Conservation (phyloP, 306 rosid genomes). For the Dicorynia guianensis region DNA sequence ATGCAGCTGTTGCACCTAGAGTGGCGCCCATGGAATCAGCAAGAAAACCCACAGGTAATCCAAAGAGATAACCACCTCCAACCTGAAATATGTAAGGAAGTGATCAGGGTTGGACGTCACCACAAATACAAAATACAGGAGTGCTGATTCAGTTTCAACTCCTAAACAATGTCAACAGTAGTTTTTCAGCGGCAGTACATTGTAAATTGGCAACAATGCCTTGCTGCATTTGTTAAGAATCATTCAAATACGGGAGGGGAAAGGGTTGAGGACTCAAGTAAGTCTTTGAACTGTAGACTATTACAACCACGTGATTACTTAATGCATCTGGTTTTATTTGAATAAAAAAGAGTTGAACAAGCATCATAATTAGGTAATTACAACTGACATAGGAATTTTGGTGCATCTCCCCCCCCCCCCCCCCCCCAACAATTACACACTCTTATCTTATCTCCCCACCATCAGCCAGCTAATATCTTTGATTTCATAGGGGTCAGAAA, state of each 20-base stretch:
- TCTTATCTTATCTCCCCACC: no score
- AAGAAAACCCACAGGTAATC: constrained; percentile 62
- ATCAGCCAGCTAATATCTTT: no score
- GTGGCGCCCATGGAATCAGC: constrained; percentile 71
- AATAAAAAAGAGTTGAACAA: no score
- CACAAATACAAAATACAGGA: background rate
- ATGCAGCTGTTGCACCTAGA: constrained; percentile 64
- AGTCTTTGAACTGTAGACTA: background rate
- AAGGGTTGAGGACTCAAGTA: no score
- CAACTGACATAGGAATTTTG: no score
- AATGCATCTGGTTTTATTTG: background rate
- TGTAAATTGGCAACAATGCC: background rate
- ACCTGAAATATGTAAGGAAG: constrained; percentile 46
- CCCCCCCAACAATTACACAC: no score
- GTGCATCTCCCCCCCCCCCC: no score
- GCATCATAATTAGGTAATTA: no score
- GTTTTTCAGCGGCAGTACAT: no score
- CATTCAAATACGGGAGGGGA: background rate
- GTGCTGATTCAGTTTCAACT: background rate
- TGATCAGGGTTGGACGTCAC: background rate
- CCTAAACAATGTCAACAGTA: background rate
- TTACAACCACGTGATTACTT: background rate
- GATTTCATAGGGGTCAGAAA: no score
- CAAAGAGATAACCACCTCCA: constrained; percentile 75
- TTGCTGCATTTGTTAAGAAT: background rate